Base-by-base conservation (phyloP, 352 stramenopile genomes). In the Globisporangium cederbergense region DNA sequence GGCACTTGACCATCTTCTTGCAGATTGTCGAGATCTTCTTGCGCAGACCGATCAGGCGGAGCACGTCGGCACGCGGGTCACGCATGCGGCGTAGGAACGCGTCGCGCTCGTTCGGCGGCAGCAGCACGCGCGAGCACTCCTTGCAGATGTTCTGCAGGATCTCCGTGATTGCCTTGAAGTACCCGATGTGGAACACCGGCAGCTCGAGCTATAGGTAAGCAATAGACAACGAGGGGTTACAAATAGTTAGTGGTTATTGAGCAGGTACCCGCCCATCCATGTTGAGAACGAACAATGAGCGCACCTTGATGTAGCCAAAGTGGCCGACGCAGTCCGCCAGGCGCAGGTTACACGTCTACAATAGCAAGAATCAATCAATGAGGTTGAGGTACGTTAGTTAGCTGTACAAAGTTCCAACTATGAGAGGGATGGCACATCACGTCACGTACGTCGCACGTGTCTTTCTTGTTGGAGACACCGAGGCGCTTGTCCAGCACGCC, bases 101-200 rank as follows among this genome's bases (percentile, higher is more conserved):
- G 18, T 93, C 81, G 36, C 96, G 79, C 58, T 99, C 97, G 6
- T 75, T 68, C n/a, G 95, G 86, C 10, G 82, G 71, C 22, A 99
- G 69, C 40, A 99, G 71, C 11, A 99, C 93, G 36, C 96, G 79
- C 22, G 88, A 98, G 76, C 98, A 99, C 20, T 81, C 89, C 76
- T 96, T 96, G 70, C 98, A 99, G 56, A 99, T 98, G 71, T 97
- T 99, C 74, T 99, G 97, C 38, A 99, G 75, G 18, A 99, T 91
- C 58, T 97, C 91, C 13, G 99, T 90, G 54, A 97, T 99, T 67
- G 98, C 95, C 66, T 99, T 99, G 72, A 99, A 98, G 76, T 98
- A 99, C 5, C 98, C 98, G 76, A 99, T 99, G 81, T 99, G 98
- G 75, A 99, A 99, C 60, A 99, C 97, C 0, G 98, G 98, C 38